Evolutionary conservation across 169 alveolate genomes (phyloP).

Genomic region (Eimeria falciformis): DNA sequence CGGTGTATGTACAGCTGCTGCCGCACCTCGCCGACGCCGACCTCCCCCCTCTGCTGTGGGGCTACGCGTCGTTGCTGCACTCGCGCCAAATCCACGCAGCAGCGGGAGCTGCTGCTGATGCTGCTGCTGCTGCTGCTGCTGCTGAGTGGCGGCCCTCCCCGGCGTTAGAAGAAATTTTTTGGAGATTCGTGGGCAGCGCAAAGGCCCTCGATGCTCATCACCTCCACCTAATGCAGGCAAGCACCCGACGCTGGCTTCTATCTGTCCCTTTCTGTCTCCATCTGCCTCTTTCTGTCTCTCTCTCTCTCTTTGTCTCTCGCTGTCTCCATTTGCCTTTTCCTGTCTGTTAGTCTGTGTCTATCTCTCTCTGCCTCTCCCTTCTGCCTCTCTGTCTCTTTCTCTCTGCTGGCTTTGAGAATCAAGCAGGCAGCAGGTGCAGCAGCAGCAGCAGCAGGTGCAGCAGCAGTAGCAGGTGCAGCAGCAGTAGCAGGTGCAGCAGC

Average conservation of each 20-base stretch:
- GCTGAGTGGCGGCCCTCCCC: neutral
- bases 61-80: neutral
- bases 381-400: neutral
- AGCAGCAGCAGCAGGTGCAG: constrained; percentile 20
- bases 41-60: constrained; percentile 10
- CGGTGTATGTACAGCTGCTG: neutral
- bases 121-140: constrained; percentile 17
- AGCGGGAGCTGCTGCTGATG: constrained; percentile 6
- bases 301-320: constrained; percentile 6
- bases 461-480: neutral
- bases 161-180: no score
- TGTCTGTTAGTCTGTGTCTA: neutral
- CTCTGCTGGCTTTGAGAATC: neutral
- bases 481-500: constrained; percentile 3
- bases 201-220: no score
- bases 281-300: neutral
- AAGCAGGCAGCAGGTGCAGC: neutral
- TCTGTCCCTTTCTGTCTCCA: constrained; percentile 2
- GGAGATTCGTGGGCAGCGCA: no score
- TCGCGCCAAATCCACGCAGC: neutral
- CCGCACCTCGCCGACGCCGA: neutral
- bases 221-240: neutral
- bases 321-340: neutral
- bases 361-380: neutral
- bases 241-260: neutral